Evolutionary conservation across 306 rosid species (phyloP).

Genomic region (Canavalia ensiformis): DNA sequence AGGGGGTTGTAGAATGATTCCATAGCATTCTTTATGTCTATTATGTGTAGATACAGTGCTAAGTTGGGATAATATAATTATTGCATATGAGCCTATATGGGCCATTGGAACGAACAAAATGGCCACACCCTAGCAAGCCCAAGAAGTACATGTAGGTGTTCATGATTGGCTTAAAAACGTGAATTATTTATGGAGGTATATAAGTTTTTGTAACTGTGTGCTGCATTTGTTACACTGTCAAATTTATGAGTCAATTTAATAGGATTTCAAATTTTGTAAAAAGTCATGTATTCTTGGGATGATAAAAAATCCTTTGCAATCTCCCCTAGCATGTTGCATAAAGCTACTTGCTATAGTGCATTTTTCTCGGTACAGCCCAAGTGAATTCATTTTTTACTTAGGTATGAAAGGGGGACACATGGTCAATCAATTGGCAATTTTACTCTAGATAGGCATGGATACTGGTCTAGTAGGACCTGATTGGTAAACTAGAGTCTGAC

Average conservation of each 20-base stretch:
- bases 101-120: conserved; percentile 99
- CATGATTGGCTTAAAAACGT: conserved; percentile 94
- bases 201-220: conserved; percentile 36
- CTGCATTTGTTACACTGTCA: not conserved
- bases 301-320: conserved; percentile 2
- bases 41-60: conserved; percentile 82
- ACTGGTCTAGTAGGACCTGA: too few relatives aligned
- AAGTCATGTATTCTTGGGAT: not conserved
- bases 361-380: not conserved
- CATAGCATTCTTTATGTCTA: conserved; percentile 12
- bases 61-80: conserved; percentile 90
- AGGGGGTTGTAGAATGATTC: conserved; percentile 13
- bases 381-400: conserved; percentile 7
- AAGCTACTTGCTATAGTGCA: too few relatives aligned
- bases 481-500: too few relatives aligned
- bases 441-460: too few relatives aligned
- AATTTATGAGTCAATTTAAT: conserved; percentile 6
- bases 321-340: not conserved
- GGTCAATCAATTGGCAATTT: too few relatives aligned
- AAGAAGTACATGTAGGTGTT: conserved; percentile 93
- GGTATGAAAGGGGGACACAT: not conserved
- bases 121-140: conserved; percentile 96
- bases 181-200: conserved; percentile 97
- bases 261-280: conserved; percentile 16
- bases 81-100: conserved; percentile 99